These are phyloP conservation scores for Ophiostoma piceae DNA, from an alignment of 2,329 filamentous ascomycete genomes.

Conservation along the genomic window DNA sequence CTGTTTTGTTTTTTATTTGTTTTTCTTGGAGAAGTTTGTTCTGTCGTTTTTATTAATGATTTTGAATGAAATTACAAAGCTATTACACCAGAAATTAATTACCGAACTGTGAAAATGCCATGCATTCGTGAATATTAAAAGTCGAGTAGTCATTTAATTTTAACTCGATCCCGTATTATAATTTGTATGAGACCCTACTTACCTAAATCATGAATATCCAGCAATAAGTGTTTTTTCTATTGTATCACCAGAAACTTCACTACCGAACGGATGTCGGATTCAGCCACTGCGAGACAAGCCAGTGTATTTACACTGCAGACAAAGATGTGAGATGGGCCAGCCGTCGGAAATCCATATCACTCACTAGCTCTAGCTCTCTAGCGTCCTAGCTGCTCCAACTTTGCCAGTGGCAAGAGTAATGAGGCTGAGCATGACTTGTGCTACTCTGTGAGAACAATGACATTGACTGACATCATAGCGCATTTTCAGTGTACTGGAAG, in stretches of 20 bases:
- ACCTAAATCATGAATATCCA: too few species aligned
- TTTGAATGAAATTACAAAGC: too few species aligned
- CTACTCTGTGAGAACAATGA: background rate
- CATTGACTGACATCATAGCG: background rate
- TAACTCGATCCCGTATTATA: too few species aligned
- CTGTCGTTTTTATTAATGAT: background rate
- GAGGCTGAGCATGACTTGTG: background rate
- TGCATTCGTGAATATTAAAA: too few species aligned
- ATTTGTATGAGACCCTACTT: too few species aligned
- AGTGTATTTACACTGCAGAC: slow-evolving; percentile 1
- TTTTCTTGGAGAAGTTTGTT: background rate
- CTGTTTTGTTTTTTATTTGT: background rate
- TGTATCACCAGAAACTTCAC: background rate
- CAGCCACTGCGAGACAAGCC: background rate
- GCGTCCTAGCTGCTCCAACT: background rate
- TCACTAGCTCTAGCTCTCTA: background rate
- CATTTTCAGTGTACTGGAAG: too few species aligned
- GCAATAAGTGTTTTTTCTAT: too few species aligned
- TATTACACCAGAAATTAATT: too few species aligned
- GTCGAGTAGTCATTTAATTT: too few species aligned
- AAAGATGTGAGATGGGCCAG: background rate
- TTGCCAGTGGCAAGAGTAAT: background rate
- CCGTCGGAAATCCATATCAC: background rate
- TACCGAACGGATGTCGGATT: background rate
- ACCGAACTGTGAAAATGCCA: too few species aligned